Percentiles rank a stretch among this genome's conserved stretches.
These are phyloP conservation scores for Cryphonectria nitschkei DNA, from an alignment of 2,329 filamentous ascomycete genomes.

Conservation along the genomic window DNA sequence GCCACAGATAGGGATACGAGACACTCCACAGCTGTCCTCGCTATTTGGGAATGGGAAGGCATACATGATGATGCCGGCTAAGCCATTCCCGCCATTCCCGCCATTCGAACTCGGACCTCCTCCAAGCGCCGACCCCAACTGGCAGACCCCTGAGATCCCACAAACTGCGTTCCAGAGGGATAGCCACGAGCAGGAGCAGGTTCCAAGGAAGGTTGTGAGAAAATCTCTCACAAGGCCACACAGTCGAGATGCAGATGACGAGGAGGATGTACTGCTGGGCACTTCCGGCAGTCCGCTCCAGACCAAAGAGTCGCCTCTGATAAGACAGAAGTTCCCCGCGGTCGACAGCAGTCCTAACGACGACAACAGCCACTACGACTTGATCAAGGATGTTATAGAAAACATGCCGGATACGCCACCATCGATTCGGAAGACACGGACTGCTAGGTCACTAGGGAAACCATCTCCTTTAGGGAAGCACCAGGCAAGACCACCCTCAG, in stretches of 20 bases:
- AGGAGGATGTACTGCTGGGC: constrained; percentile 40
- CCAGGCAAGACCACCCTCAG: neutral
- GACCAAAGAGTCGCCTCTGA: constrained; percentile 17
- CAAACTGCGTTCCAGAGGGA: constrained; percentile 26
- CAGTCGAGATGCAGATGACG: constrained; percentile 34
- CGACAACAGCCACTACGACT: constrained; percentile 17
- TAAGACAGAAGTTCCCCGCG: constrained; percentile 21
- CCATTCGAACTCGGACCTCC: constrained; percentile 28
- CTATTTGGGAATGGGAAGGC: constrained; percentile 30
- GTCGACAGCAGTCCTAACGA: constrained; percentile 25
- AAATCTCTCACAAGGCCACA: constrained; percentile 27
- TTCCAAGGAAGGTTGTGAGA: constrained; percentile 22
- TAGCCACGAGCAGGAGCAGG: constrained; percentile 22
- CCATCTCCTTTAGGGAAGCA: constrained; percentile 2
- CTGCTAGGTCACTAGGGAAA: constrained; percentile 1
- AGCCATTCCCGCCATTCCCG: constrained; percentile 17
- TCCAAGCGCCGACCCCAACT: constrained; percentile 40
- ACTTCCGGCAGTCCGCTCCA: neutral
- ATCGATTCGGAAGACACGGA: constrained; percentile 8
- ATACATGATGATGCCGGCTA: neutral
- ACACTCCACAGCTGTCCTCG: constrained; percentile 30
- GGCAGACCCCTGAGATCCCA: constrained; percentile 43
- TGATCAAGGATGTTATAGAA: constrained; percentile 27
- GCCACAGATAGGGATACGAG: constrained; percentile 7
- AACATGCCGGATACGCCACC: constrained; percentile 23